Conservation (phyloP, 805 yeast species). For the Yamadazyma sp. region DNA sequence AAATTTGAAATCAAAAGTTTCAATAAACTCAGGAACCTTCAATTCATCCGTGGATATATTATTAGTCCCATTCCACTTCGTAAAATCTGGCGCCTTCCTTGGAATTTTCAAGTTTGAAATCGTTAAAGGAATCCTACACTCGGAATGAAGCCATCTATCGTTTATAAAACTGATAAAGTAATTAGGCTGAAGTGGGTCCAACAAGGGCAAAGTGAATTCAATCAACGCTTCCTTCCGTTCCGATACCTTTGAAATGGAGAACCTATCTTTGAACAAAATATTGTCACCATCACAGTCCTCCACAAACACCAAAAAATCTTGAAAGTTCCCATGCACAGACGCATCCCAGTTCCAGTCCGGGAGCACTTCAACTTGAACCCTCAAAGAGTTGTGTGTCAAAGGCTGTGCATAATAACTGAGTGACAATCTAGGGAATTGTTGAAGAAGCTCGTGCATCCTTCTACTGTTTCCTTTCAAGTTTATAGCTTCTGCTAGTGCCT, state of each 20-base stretch:
- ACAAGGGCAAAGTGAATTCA: slow-evolving; percentile 63
- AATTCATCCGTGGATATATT: slow-evolving; percentile 52
- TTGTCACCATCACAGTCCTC: slow-evolving; percentile 85
- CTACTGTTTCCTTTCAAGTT: slow-evolving; percentile 68
- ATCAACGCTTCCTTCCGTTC: slow-evolving; percentile 55
- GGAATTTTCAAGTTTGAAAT: slow-evolving; percentile 57
- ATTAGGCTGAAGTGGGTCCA: slow-evolving; percentile 63
- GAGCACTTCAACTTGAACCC: slow-evolving; percentile 61
- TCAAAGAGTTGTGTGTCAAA: slow-evolving; percentile 63
- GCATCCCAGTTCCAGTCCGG: slow-evolving; percentile 83
- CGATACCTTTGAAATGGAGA: slow-evolving; percentile 51
- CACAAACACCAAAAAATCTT: slow-evolving; percentile 66
- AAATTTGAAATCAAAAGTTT: slow-evolving; percentile 44
- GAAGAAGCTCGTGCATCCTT: slow-evolving; percentile 54
- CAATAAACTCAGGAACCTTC: slow-evolving; percentile 46
- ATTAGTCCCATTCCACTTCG: slow-evolving; percentile 50
- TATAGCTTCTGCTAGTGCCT: slow-evolving; percentile 81
- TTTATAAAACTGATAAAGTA: slow-evolving; percentile 72
- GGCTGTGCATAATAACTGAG: slow-evolving; percentile 71
- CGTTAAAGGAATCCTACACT: slow-evolving; percentile 58
- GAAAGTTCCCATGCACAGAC: slow-evolving; percentile 59
- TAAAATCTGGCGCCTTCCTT: slow-evolving; percentile 60
- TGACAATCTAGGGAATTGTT: slow-evolving; percentile 69
- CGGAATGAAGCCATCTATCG: slow-evolving; percentile 84
- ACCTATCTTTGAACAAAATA: slow-evolving; percentile 57